Base-by-base conservation (phyloP, 352 stramenopile genomes). In the Phytophthora citrophthora region DNA sequence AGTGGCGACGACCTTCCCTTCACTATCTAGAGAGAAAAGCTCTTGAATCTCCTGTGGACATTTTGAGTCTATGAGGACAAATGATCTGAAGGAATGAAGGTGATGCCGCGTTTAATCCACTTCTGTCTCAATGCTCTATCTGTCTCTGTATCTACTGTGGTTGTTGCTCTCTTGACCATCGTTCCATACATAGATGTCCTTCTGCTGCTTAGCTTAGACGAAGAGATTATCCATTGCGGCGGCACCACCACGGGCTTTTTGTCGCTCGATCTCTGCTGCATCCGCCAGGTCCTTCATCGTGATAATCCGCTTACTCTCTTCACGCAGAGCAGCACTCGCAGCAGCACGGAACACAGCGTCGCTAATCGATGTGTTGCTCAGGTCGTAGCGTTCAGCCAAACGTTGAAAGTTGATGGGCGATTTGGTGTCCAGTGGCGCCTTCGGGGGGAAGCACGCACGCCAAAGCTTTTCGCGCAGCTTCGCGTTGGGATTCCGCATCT, bases 1-100 rank as follows among this genome's bases (percentile, higher is more conserved):
- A 85, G 88, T 54, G 96, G 97, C 52, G 88, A 98, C 70, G 68
- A 88, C 23, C 76, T 99, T 36, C 96, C 96, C 6, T 99, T 96
- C 65, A 55, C 60, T 45, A 87, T 97, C 64, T 95, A 84, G 74
- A 75, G 15, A 29, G 2, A 5, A 29, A 29, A 29, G 26, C 26
- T 29, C 26, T 29, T 29, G 26, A 29, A 29, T 29, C 26, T 32
- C 29, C 29, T 32, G 29, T 32, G 29, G 29, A 32, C 29, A 32
- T 11, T 9, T 20, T 32, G 29, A 32, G 29, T 32, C 29, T 32
- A 32, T 20, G 8, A 32, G 32, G 36, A 61, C 32, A 44, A 52
- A 10, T 32, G 29, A 55, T 58, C 32, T 40, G 64, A 71, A 71
- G 61, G 56, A 71, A 68, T 48, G 44, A 71, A 68, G 51, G 40